Base-by-base conservation (phyloP, 306 rosid genomes). In the Prinsepia uniflora region DNA sequence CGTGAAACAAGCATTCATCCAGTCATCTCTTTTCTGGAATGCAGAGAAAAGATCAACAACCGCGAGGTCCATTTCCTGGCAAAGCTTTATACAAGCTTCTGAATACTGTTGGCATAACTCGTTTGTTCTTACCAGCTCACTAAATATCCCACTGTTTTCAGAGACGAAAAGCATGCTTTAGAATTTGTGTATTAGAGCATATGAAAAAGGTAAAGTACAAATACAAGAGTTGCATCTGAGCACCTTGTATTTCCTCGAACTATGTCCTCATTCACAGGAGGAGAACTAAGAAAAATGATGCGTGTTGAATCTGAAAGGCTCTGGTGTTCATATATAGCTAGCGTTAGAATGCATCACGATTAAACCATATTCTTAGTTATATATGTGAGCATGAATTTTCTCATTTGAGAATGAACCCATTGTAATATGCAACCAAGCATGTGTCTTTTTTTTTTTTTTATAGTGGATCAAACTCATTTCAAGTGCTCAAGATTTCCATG, bases 71-170 rank as follows among this genome's bases (percentile, higher is more conserved):
- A 85, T 80, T 83, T 90, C 96, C 67, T 84, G 71, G 85, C 96
- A 89, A 55, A 93, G 82, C 84, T 87, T 77, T 70, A 83, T 40
- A 85, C 97, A 88, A 65, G 94, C 98, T 13, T 93, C 94, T 18
- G 97, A 89, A 77, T 93, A 93, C 48, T 74, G 84, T 72, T 65
- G 47, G 83, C 97, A 93, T 80, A 93, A 76, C 71, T 86, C 90
- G 76, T 93, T 93, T 71, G 98, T 93, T 84, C 98, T 83, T 70
- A 93, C 86, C 63, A 90, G 73, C 83, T 90, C 89, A 36, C 94
- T 90, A 19, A 88, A 82, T 71, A 48, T 20, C 22, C 44, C 65
- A 67, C 98, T 88, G 85, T 75, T 24, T 72, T 65, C 39, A 75
- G 72, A 68, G 72, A 63, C 46, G 40, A 59, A 58, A 75, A 55